Evolutionary conservation across 306 rosid genomes (phyloP).

Genomic region (Delonix regia): DNA sequence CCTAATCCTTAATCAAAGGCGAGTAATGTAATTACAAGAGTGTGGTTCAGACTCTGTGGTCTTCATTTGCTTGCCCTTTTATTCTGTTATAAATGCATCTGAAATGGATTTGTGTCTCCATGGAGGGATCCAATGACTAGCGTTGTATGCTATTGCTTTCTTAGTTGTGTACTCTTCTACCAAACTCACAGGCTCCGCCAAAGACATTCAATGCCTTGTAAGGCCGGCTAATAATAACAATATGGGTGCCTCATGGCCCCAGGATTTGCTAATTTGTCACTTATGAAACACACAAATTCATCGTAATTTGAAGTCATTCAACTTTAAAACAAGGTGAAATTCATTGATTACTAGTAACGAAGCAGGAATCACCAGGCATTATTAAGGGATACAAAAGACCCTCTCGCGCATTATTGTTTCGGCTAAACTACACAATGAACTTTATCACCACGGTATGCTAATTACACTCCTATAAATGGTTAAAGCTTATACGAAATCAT

Average conservation of each 20-base stretch:
- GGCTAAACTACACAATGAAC: too few species aligned
- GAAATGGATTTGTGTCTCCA: slow-evolving; percentile 41
- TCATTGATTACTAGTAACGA: not conserved
- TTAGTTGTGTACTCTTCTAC: slow-evolving; percentile 34
- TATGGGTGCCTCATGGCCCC: slow-evolving; percentile 43
- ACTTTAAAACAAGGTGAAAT: not conserved
- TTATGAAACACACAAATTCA: slow-evolving; percentile 18
- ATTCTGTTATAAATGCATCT: slow-evolving; percentile 27
- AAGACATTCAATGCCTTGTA: slow-evolving; percentile 12
- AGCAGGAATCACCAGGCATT: too few species aligned
- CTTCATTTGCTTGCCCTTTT: not conserved
- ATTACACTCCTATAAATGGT: too few species aligned
- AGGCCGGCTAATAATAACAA: too few species aligned
- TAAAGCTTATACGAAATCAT: too few species aligned
- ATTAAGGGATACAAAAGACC: too few species aligned
- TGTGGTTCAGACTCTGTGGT: slow-evolving; percentile 41
- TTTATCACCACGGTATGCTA: too few species aligned
- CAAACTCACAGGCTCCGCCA: slow-evolving; percentile 32
- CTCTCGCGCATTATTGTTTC: too few species aligned
- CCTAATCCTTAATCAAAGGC: slow-evolving; percentile 45
- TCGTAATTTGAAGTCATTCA: slow-evolving; percentile 11
- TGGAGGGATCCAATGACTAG: slow-evolving; percentile 50
- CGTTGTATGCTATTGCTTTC: slow-evolving; percentile 33
- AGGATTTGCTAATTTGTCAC: slow-evolving; percentile 39
- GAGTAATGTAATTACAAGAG: slow-evolving; percentile 39